Conservation (phyloP, 495 filamentous ascomycete species). For the Cairneyella variabilis region DNA sequence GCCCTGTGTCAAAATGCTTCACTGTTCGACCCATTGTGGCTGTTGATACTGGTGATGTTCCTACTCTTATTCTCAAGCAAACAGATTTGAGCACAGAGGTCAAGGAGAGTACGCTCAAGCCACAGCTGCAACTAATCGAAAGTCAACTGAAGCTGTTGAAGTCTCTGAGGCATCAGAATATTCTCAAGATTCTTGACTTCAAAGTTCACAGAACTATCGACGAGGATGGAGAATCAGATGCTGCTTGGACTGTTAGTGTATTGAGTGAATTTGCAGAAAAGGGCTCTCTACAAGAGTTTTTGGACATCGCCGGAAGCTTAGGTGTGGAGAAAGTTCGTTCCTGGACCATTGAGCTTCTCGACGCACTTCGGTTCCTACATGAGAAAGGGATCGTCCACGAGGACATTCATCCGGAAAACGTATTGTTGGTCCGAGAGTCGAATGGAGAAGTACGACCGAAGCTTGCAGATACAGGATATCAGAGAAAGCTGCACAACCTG, state of each 20-base stretch:
- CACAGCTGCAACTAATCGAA: constrained; percentile 62
- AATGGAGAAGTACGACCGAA: constrained; percentile 60
- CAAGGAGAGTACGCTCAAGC: constrained; percentile 60
- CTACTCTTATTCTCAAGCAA: constrained; percentile 69
- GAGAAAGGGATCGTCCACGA: constrained; percentile 73
- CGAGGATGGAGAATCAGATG: constrained; percentile 36
- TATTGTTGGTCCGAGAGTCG: constrained; percentile 61
- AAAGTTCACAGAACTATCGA: constrained; percentile 56
- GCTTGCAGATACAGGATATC: constrained; percentile 65
- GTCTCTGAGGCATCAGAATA: constrained; percentile 69
- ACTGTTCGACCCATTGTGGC: constrained; percentile 62
- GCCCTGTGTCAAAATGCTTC: constrained; percentile 56
- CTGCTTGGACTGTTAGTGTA: constrained; percentile 72
- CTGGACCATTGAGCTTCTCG: constrained; percentile 88
- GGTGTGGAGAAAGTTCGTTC: constrained; percentile 68
- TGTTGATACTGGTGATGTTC: constrained; percentile 38
- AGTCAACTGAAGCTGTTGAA: constrained; percentile 66
- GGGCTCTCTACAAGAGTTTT: constrained; percentile 75
- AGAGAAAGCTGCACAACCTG: constrained; percentile 57
- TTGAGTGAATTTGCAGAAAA: constrained; percentile 76
- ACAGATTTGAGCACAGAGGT: constrained; percentile 51
- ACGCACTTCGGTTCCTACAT: constrained; percentile 84
- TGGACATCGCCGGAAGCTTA: constrained; percentile 73
- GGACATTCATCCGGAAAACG: constrained; percentile 68
- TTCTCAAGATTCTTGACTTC: constrained; percentile 76